Evolutionary conservation across 2,329 filamentous ascomycete genomes (phyloP), one percentile per base, ranked within the genome.

Genomic region (Pseudodiploospora longispora): DNA sequence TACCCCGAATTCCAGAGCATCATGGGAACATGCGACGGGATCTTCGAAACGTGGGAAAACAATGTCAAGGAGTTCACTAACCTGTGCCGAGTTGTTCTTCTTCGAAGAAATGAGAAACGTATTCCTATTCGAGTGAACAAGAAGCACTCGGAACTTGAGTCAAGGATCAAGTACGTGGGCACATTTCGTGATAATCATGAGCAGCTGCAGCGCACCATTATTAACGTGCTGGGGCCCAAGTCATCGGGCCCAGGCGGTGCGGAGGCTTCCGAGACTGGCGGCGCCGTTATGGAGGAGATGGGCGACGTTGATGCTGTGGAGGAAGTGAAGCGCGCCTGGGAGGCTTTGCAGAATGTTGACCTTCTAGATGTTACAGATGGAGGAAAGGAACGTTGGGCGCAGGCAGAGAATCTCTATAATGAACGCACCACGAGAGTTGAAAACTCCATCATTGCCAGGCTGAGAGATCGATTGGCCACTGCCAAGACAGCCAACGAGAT

Each of bases 401-500:
- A 90, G 56, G 93, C 91, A 10, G 93, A 99, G 67, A 87, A 91
- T 53, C 83, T 87, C 34, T 99, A 99, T 72, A 97, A 96, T 54
- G 94, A 98, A 63, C 85, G 94, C 34, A 98, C 94, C 7, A 91
- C 93, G 12, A 82, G 93, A 48, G 93, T 99, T 4, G 93, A 99
- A 63, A 98, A 98, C 66, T 96, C 93, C 4, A 98, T 99, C 64
- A 99, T 99, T 62, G 89, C 93, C 31, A 80, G 89, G 43, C 74
- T 98, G 30, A 80, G 93, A 57, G 93, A 98, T 65, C 85, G 93
- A 47, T 76, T 98, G 44, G 93, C 90, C 10, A 95, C 89, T 6
- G 91, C 93, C 9, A 96, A 95, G 73, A 95, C 89, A 50, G 93
- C 93, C 35, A 97, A 95, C 60, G 94, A 98, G 67, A 99, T 98